Percentiles rank a stretch among this genome's conserved stretches.
Evolutionary conservation across 495 filamentous ascomycete genomes (phyloP).

Genomic region (Penicillium argentinense): DNA sequence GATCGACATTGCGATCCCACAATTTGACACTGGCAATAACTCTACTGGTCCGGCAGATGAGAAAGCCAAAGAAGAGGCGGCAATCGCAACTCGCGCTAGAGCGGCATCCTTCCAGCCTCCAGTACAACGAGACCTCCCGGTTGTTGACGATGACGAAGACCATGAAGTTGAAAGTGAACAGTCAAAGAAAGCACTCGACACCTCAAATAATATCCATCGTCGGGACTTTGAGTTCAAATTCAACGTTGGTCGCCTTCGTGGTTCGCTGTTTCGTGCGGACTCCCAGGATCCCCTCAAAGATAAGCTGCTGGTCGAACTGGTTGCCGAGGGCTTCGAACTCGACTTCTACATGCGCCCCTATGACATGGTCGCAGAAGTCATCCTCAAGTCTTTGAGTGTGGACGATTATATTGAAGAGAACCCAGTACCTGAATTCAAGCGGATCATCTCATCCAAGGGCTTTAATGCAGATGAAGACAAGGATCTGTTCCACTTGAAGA

Average conservation of each 20-base stretch:
- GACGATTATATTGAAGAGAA: slow-evolving; percentile 94
- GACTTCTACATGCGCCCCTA: slow-evolving; percentile 84
- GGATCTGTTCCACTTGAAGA: slow-evolving; percentile 84
- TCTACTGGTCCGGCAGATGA: slow-evolving; percentile 20
- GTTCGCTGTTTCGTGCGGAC: slow-evolving; percentile 86
- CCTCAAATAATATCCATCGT: slow-evolving; percentile 69
- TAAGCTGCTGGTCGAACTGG: slow-evolving; percentile 81
- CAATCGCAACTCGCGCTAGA: slow-evolving; percentile 42
- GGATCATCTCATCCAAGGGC: slow-evolving; percentile 87
- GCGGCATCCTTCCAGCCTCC: slow-evolving; percentile 66
- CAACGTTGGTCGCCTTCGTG: slow-evolving; percentile 86
- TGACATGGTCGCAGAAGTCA: slow-evolving; percentile 88
- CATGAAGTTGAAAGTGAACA: slow-evolving; percentile 62
- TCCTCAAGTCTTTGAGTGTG: slow-evolving; percentile 81
- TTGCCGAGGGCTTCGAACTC: slow-evolving; percentile 85
- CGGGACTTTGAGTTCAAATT: slow-evolving; percentile 95
- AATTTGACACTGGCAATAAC: slow-evolving; percentile 59
- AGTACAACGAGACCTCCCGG: slow-evolving; percentile 67
- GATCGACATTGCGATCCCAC: slow-evolving; percentile 92
- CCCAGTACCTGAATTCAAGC: slow-evolving; percentile 89
- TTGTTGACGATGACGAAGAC: slow-evolving; percentile 76
- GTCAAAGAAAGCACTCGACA: slow-evolving; percentile 60
- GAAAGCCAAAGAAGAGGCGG: slow-evolving; percentile 30
- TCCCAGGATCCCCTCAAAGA: slow-evolving; percentile 74
- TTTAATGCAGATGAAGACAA: slow-evolving; percentile 67